Evolutionary conservation across 1,284 basidiomycete species (phyloP), one percentile per base, ranked within the genome.

Genomic region (Coniferiporia weirii): DNA sequence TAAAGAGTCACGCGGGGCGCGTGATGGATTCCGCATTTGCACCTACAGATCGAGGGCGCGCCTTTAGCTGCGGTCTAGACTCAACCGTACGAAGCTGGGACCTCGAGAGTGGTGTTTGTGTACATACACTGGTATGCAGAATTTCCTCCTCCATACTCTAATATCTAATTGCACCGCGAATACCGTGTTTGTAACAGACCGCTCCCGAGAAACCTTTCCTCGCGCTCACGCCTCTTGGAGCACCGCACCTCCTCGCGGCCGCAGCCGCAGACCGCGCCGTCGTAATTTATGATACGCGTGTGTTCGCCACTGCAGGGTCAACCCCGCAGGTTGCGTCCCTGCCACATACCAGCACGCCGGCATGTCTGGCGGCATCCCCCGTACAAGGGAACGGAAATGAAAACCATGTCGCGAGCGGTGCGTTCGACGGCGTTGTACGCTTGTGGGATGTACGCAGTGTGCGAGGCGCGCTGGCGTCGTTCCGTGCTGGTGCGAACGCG

Each of bases 401-500:
- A 27, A 77, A 89, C 66, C 90, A 92, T 64, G 76, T 95, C 17
- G 78, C 89, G 7, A 89, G 84, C 0, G 94, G 91, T 1, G 85
- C 87, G 0, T 94, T 95, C 69, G 91, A 94, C 63, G 91, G 93
- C 38, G 75, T 85, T 0, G 85, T 89, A 1, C 81, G 93, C 27
- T 75, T 97, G 17, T 97, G 93, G 93, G 95, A 98, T 71, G 73
- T 93, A 32, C 79, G 93, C 1, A 90, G 86, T 65, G 74, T 77
- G 15, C 83, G 83, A 65, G 72, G 76, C 9, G 80, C 86, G 0
- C 75, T 91, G 70, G 77, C 86, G 65, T 82, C 78, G 61, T 92
- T 95, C 71, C 79, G 77, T 50, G 49, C 32, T 84, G 81, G 81
- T 79, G 82, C 3, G 78, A 75, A 13, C 62, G 66, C 4, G 51